Conservation (phyloP, 2,329 filamentous ascomycete species). For the Tolypocladium ovalisporum region DNA sequence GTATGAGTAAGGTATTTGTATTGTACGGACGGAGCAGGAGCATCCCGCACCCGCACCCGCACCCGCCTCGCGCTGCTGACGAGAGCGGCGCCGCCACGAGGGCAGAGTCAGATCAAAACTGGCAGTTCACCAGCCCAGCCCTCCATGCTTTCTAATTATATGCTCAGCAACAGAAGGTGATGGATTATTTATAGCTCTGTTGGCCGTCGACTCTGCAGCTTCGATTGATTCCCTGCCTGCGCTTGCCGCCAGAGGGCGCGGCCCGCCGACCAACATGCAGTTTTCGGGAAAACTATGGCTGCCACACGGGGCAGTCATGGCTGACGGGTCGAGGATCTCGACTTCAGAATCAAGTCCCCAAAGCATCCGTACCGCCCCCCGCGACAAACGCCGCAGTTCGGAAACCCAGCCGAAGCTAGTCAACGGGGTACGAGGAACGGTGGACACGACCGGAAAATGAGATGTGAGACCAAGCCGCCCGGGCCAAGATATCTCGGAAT, state of each 20-base stretch:
- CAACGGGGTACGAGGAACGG: not conserved
- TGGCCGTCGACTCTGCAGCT: not conserved
- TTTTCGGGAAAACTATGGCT: not conserved
- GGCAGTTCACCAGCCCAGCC: not conserved
- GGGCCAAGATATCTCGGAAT: not conserved
- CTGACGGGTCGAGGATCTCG: not conserved
- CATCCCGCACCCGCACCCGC: not conserved
- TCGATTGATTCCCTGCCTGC: not conserved
- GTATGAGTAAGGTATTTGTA: too few relatives aligned
- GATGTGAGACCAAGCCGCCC: not conserved
- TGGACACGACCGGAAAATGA: not conserved
- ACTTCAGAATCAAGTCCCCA: not conserved
- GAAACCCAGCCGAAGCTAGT: constrained; percentile 4
- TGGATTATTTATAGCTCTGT: not conserved
- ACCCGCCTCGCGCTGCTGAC: not conserved
- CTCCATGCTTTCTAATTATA: constrained; percentile 1
- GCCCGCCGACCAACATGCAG: not conserved
- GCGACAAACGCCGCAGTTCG: constrained; percentile 2
- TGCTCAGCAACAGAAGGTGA: not conserved
- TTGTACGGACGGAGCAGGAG: not conserved
- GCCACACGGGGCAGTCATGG: not conserved
- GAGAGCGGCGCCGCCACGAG: constrained; percentile 1
- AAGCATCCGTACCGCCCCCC: not conserved
- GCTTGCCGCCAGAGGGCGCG: not conserved
- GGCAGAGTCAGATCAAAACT: not conserved